Base-by-base conservation (phyloP, 257 asterid species). In the Nicotiana undulata region DNA sequence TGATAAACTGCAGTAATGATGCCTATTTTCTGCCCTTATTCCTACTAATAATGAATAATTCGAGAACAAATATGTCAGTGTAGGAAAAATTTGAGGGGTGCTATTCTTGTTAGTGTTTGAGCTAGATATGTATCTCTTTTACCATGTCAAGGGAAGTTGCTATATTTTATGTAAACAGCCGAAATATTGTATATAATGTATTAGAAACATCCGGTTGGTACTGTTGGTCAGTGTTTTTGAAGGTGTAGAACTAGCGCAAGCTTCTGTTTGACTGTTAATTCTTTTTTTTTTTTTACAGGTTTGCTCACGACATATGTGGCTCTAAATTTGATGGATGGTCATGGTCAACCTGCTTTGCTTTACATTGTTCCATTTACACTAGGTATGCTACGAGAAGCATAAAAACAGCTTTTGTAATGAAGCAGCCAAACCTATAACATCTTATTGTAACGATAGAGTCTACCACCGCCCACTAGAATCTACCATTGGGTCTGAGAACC, bases 321-420 rank as follows among this genome's bases (percentile, higher is more conserved):
- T 34, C 91, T 96, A 79, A 94, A 90, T 88, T 80, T 96, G 92
- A 96, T 92, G 97, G 98, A 94, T 63, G 99, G 99, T 72, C 97
- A 92, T 65, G 99, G 99, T 63, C 98, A 96, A 67, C 99, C 99
- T 16, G 99, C 98, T 37, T 85, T 96, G 90, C 99, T 96, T 40
- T 96, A 96, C 86, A 96, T 96, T 55, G 99, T 96, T n/a, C 99
- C 99, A 12, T 94, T 91, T 91, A 96, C 95, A 1, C 85, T 96
- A 83, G 98, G 99, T 96, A 84, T n/a, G 87, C 51, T 65, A 34
- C 76, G 17, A 31, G 34, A 63, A 81, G 56, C 67, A 31, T 9
- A 20, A 31, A 63, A 31, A n/a, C 12, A 29, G 28, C 28, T 67
- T 13, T 70, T 53, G n/a, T 66, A 6, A 11, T 81, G 53, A 28